These are phyloP conservation scores for Chlamydomonas sphaeroides DNA, from an alignment of 139 green algal genomes.

Conservation along the genomic window DNA sequence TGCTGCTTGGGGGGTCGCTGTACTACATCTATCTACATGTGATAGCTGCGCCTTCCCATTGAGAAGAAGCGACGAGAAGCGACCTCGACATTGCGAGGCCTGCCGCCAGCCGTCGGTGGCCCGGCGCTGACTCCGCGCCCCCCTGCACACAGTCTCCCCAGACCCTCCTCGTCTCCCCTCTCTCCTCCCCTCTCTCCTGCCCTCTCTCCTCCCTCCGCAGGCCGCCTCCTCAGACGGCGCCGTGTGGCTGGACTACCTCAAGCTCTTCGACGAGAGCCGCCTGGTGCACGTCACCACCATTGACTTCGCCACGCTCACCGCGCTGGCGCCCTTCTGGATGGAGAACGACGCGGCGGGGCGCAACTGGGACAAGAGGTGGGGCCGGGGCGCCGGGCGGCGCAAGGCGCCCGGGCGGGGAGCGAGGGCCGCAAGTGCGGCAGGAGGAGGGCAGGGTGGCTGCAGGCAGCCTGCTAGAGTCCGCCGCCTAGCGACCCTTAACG, in stretches of 20 bases:
- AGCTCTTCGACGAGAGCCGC: constrained; percentile 80
- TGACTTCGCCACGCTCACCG: constrained; percentile 80
- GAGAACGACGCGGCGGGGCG: constrained; percentile 78
- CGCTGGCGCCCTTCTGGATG: constrained; percentile 88
- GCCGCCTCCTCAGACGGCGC: constrained; percentile 38
- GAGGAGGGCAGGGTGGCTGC: neutral
- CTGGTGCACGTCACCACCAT: constrained; percentile 84
- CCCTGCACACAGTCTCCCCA: neutral
- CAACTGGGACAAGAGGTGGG: constrained; percentile 75
- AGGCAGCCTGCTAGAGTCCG: neutral
- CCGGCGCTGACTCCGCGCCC: too few relatives aligned
- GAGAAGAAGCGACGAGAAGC: too few relatives aligned
- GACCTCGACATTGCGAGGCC: too few relatives aligned
- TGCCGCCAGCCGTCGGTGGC: too few relatives aligned
- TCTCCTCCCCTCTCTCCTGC: neutral
- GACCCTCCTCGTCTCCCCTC: neutral
- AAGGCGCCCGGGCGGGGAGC: neutral
- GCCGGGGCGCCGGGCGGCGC: too few relatives aligned
- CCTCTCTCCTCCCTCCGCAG: neutral
- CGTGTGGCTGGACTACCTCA: constrained; percentile 71
- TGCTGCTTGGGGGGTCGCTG: too few relatives aligned
- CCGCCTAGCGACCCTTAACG: too few relatives aligned
- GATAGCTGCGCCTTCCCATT: too few relatives aligned
- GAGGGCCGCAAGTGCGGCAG: neutral
- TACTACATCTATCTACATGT: too few relatives aligned